Conservation (phyloP, 352 stramenopile species). For the Chrysophaeum taylorii region DNA sequence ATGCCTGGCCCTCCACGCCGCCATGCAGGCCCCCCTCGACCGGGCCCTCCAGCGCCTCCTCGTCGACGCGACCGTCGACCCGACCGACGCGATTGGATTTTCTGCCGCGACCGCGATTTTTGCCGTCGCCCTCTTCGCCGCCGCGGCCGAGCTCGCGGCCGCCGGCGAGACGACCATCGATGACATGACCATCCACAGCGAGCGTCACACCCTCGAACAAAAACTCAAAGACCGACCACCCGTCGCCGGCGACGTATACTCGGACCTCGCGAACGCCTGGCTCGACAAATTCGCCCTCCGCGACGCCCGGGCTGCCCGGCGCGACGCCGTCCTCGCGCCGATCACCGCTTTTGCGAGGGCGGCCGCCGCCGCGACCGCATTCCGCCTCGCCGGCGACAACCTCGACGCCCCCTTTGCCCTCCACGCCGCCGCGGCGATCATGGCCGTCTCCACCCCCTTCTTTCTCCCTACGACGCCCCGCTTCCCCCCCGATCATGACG, state of each 20-base stretch:
- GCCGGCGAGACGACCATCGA: background rate
- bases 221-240: background rate
- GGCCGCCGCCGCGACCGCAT: background rate
- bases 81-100: no score
- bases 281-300: background rate
- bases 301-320: no score
- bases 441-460: background rate
- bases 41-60: no score
- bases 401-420: background rate
- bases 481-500: no score
- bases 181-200: background rate
- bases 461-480: no score
- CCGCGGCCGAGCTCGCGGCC: background rate
- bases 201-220: background rate
- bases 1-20: background rate
- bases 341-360: background rate
- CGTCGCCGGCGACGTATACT: background rate
- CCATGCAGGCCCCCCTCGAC: background rate
- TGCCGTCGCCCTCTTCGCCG: background rate
- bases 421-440: background rate
- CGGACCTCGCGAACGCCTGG: background rate
- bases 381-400: background rate
- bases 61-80: no score
- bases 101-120: background rate
- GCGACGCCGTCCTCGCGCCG: background rate